Conservation (phyloP, 257 asterid genomes). For the Leonotis leonurus region DNA sequence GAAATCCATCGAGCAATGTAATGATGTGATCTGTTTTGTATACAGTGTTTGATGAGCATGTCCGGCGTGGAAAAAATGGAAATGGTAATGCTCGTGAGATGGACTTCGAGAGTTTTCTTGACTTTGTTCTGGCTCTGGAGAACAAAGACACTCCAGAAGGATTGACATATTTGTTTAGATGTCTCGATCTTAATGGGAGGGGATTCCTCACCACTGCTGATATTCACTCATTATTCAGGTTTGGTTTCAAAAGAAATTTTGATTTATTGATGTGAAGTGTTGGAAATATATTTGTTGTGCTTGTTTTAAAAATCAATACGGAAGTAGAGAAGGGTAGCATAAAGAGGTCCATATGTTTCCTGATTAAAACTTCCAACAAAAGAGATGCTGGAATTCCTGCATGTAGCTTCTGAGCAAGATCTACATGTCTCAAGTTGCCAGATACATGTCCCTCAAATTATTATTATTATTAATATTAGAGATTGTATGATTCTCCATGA, state of each 20-base stretch:
- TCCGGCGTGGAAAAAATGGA: constrained; percentile 86
- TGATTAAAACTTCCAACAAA: constrained; percentile 50
- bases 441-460: too few relatives aligned
- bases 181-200: constrained; percentile 91
- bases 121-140: constrained; percentile 89
- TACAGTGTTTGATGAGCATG: constrained; percentile 93
- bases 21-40: background rate
- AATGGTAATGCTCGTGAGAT: constrained; percentile 88
- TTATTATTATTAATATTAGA: background rate
- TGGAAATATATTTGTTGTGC: background rate
- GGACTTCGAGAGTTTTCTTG: constrained; percentile 95
- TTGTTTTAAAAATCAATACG: constrained; percentile 3
- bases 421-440: constrained; percentile 57
- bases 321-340: constrained; percentile 58
- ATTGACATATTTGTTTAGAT: constrained; percentile 76
- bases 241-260: background rate
- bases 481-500: background rate
- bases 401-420: constrained; percentile 44
- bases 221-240: constrained; percentile 93
- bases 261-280: background rate
- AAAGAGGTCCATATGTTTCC: constrained; percentile 38
- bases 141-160: constrained; percentile 97
- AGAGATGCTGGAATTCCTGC: constrained; percentile 54
- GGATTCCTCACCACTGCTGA: constrained; percentile 95
- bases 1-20: background rate